Percentiles rank a stretch among this genome's conserved stretches.
These are phyloP conservation scores for Hyphopichia homilentoma DNA, from an alignment of 805 yeast genomes.

Conservation along the genomic window DNA sequence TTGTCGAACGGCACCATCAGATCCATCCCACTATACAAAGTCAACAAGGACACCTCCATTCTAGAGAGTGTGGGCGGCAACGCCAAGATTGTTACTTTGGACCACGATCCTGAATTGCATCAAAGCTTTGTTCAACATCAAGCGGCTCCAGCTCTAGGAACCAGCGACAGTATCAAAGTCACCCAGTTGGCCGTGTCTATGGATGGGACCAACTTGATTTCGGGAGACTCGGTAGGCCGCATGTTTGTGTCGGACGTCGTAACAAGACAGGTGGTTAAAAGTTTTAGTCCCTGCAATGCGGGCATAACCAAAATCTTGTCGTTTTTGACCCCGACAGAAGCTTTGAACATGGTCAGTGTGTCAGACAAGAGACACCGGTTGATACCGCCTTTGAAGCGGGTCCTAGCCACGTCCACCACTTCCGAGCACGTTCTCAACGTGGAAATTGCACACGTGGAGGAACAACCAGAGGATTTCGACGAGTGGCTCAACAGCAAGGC, in stretches of 20 bases:
- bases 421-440: slow-evolving; percentile 41
- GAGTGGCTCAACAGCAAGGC: slow-evolving; percentile 47
- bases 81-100: slow-evolving; percentile 48
- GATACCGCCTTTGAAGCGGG: slow-evolving; percentile 66
- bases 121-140: slow-evolving; percentile 54
- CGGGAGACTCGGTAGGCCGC: slow-evolving; percentile 74
- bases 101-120: slow-evolving; percentile 45
- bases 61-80: slow-evolving; percentile 62
- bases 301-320: slow-evolving; percentile 29
- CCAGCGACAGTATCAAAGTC: slow-evolving; percentile 25
- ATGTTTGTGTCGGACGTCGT: slow-evolving; percentile 65
- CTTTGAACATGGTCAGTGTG: slow-evolving; percentile 9
- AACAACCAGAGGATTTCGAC: slow-evolving; percentile 31
- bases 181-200: slow-evolving; percentile 57
- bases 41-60: slow-evolving; percentile 32
- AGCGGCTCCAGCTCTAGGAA: slow-evolving; percentile 3
- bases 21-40: slow-evolving; percentile 47
- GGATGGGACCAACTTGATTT: slow-evolving; percentile 69
- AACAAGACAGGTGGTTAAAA: slow-evolving; percentile 63
- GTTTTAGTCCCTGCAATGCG: slow-evolving; percentile 42
- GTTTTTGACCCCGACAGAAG: slow-evolving; percentile 15
- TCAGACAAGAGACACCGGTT: slow-evolving; percentile 37
- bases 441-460: slow-evolving; percentile 25
- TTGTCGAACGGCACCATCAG: slow-evolving; percentile 58
- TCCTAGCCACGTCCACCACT: slow-evolving; percentile 38